These are phyloP conservation scores for Penicillium arizonense DNA, from an alignment of 495 filamentous ascomycete genomes.

Conservation along the genomic window DNA sequence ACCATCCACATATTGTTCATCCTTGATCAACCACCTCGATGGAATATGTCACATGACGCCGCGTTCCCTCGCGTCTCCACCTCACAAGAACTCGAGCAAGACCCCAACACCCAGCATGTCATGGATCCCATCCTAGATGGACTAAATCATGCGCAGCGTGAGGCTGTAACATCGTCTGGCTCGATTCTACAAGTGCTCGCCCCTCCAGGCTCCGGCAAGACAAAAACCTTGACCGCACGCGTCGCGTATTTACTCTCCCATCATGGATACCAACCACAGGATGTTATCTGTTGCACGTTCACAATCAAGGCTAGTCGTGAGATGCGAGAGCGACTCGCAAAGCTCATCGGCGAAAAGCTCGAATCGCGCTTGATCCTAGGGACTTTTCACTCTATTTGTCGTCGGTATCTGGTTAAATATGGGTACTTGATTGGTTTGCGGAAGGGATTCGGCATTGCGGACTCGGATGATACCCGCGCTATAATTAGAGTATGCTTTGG, in stretches of 20 bases:
- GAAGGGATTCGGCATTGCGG: constrained; percentile 91
- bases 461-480: constrained; percentile 73
- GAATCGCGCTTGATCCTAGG: constrained; percentile 82
- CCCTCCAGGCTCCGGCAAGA: constrained; percentile 86
- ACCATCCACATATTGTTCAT: no score
- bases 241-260: constrained; percentile 91
- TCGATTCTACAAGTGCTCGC: constrained; percentile 88
- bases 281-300: constrained; percentile 96
- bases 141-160: constrained; percentile 78
- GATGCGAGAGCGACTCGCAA: constrained; percentile 86
- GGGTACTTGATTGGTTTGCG: constrained; percentile 80
- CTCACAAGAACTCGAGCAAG: neutral
- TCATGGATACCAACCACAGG: constrained; percentile 75
- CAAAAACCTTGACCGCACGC: constrained; percentile 91
- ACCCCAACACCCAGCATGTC: constrained; percentile 11
- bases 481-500: constrained; percentile 54
- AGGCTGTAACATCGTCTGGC: constrained; percentile 79
- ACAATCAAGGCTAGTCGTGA: constrained; percentile 95
- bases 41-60: constrained; percentile 30
- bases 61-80: constrained; percentile 23
- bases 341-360: constrained; percentile 71
- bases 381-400: constrained; percentile 93
- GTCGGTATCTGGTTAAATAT: constrained; percentile 81
- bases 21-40: neutral
- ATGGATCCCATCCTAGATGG: constrained; percentile 63